Evolutionary conservation across 306 rosid species (phyloP), one percentile per base, ranked within the genome.

Genomic region (Oemleria cerasiformis): DNA sequence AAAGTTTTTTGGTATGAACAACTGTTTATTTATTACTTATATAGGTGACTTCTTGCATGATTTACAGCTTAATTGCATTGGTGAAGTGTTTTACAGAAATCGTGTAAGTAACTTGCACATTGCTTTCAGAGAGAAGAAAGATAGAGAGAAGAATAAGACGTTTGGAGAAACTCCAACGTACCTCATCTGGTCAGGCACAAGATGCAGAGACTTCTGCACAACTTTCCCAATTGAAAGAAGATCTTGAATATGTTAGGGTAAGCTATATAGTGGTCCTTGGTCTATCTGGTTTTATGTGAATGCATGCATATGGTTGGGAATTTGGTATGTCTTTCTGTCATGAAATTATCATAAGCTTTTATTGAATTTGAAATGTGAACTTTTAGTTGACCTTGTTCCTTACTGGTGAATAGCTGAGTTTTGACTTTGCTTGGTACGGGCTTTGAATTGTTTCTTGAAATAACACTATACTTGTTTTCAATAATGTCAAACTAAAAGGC

Each of bases 161-260:
- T 39, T 82, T 88, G 41, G 97, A 94, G 84, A 91, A 84, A 71
- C 87, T 86, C 62, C 97, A 91, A 36, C 96, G 97, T 42, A 71
- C 91, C 47, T 87, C 91, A 10, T 81, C 92, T 39, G 77, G 79
- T 57, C 92, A 87, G 83, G 75, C 78, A 7, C 96, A 91, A 67
- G 85, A 85, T 70, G 77, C 90, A 59, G 87, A 78, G 59, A 45
- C 42, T 9, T 74, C 90, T 15, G 86, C 86, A 12, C 96, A 91
- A 71, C 94, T 91, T 81, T 84, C 91, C n/a, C 80, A 82, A 38
- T 86, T 91, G 61, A 91, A 91, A 72, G 84, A 94, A 65, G 99
- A 91, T 87, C 97, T 94, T 77, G 87, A 86, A 86, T 94, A 94
- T 84, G 96, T 91, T 77, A 85, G 85, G 88, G 99, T 94, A 62